A percentile compares a stretch with the other conserved stretches of the same genome.
These are phyloP conservation scores for Clavispora phyllophila DNA, from an alignment of 805 yeast genomes.

Conservation along the genomic window DNA sequence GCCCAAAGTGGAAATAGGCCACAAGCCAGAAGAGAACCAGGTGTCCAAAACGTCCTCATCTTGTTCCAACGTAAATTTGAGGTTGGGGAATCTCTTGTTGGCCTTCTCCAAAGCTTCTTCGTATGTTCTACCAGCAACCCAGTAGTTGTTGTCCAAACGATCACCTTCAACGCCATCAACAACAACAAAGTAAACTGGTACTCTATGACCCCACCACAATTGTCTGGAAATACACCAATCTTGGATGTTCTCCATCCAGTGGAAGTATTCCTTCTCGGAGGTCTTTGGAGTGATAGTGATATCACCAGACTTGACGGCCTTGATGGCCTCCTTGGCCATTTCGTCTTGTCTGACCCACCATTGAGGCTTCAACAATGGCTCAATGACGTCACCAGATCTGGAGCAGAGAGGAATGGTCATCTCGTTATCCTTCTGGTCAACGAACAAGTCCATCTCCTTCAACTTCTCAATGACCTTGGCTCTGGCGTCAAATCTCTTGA, in stretches of 20 bases:
- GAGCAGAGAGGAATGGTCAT: conserved; percentile 94
- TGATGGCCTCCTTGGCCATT: conserved; percentile 83
- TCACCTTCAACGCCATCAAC: conserved; percentile 72
- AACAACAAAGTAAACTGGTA: conserved; percentile 87
- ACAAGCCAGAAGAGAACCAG: conserved; percentile 96
- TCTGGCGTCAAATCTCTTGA: conserved; percentile 95
- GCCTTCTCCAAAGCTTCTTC: conserved; percentile 89
- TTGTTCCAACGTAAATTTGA: conserved; percentile 74
- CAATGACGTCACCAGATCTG: conserved; percentile 95
- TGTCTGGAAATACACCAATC: conserved; percentile 99
- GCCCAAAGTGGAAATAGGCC: conserved; percentile 96
- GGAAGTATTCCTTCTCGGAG: conserved; percentile 89
- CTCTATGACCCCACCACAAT: conserved; percentile 94
- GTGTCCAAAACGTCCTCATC: conserved; percentile 98
- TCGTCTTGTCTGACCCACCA: conserved; percentile 97
- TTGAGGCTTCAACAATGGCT: conserved; percentile 95
- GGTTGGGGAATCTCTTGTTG: conserved; percentile 59
- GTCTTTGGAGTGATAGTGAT: conserved; percentile 80
- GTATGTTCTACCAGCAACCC: conserved; percentile 84
- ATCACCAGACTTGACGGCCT: conserved; percentile 78
- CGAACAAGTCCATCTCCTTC: conserved; percentile 65
- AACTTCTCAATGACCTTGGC: conserved; percentile 72
- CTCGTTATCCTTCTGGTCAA: conserved; percentile 89
- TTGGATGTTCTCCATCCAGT: conserved; percentile 93
- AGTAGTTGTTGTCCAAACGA: conserved; percentile 59